phyloP scores from a whole-genome alignment of 805 yeast genomes.

The Candida manassasensis region DNA sequence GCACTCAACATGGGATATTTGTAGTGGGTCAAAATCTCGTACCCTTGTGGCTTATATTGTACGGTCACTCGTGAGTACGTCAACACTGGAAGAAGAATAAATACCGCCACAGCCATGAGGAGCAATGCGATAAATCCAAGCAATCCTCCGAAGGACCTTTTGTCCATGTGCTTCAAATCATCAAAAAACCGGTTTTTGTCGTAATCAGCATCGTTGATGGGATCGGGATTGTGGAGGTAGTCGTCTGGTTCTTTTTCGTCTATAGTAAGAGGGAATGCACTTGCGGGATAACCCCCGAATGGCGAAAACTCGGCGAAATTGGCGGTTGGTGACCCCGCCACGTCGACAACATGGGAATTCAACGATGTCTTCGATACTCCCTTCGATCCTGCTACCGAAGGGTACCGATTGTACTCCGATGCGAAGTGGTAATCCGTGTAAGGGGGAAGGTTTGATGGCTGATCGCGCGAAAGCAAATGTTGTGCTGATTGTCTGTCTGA shows the following conservation, averaged over 20 bases:
- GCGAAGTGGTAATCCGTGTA: conserved; percentile 24
- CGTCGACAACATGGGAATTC: not conserved
- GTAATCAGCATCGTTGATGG: conserved; percentile 81
- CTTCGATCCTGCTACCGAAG: conserved; percentile 53
- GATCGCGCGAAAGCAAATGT: not conserved
- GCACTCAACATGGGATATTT: conserved; percentile 33
- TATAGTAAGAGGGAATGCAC: conserved; percentile 81
- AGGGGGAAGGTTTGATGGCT: not conserved
- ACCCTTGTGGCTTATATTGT: conserved; percentile 23
- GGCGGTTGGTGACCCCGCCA: not conserved
- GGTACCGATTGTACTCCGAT: conserved; percentile 62
- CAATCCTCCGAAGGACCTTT: conserved; percentile 55
- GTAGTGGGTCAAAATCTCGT: conserved; percentile 45
- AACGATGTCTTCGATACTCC: conserved; percentile 45
- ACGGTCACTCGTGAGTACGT: conserved; percentile 70
- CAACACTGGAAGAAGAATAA: conserved; percentile 76
- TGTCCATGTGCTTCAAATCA: conserved; percentile 66
- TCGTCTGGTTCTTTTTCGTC: conserved; percentile 96
- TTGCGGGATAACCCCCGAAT: conserved; percentile 96
- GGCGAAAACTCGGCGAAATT: conserved; percentile 59
- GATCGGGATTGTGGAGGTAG: conserved; percentile 93
- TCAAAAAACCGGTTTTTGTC: conserved; percentile 63
- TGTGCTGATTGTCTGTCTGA: not conserved
- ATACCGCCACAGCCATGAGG: conserved; percentile 59
- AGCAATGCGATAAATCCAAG: conserved; percentile 54